Conservation (phyloP, 2,329 filamentous ascomycete genomes). For the Trichoderma asperellum region DNA sequence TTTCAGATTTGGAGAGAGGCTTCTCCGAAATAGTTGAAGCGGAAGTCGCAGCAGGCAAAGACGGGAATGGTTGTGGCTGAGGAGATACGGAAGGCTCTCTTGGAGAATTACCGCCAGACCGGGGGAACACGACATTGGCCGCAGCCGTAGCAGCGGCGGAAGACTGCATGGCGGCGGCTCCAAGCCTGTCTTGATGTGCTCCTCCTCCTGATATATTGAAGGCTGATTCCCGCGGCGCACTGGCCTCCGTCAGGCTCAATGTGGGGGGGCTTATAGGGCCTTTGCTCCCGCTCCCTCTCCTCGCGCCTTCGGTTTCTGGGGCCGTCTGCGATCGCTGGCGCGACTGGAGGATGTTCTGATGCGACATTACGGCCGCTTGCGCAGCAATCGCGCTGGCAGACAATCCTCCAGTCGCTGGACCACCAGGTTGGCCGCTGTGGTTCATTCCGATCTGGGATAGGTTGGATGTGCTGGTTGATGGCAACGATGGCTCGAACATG, state of each 20-base stretch:
- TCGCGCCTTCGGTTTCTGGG: constrained; percentile 52
- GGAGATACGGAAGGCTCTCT: constrained; percentile 44
- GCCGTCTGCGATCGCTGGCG: constrained; percentile 77
- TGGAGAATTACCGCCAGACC: constrained; percentile 61
- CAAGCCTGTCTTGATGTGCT: constrained; percentile 62
- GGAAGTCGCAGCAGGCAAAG: constrained; percentile 42
- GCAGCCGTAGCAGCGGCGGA: constrained; percentile 68
- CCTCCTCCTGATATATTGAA: constrained; percentile 51
- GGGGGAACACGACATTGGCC: constrained; percentile 74
- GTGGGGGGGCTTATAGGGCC: constrained; percentile 64
- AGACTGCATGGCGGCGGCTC: constrained; percentile 56
- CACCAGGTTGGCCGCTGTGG: constrained; percentile 48
- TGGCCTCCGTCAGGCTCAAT: constrained; percentile 67
- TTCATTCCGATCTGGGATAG: constrained; percentile 55
- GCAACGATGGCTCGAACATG: constrained; percentile 74
- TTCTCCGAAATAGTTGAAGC: constrained; percentile 57
- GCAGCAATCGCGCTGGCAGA: constrained; percentile 79
- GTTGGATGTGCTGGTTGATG: constrained; percentile 62
- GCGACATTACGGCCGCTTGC: constrained; percentile 73
- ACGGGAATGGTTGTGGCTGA: constrained; percentile 44
- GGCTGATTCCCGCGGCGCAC: constrained; percentile 60
- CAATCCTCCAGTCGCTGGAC: constrained; percentile 42
- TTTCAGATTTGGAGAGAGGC: constrained; percentile 61
- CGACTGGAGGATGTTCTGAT: constrained; percentile 55
- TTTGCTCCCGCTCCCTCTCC: constrained; percentile 51